Percentiles rank a stretch among this genome's conserved stretches.
These are phyloP conservation scores for Teunomyces atbi DNA, from an alignment of 805 yeast species.

Conservation along the genomic window DNA sequence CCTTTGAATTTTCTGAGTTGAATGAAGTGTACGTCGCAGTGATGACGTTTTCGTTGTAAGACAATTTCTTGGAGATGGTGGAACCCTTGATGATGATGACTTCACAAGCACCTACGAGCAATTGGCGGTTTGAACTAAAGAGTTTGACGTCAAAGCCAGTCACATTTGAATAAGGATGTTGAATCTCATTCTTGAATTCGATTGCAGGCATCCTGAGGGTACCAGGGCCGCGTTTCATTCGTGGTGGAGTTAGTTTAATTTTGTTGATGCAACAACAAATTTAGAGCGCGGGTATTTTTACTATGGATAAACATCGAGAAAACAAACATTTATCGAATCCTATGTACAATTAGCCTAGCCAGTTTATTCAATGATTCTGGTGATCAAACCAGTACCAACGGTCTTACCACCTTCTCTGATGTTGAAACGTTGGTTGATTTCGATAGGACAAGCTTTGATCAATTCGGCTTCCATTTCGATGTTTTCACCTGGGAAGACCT, in stretches of 20 bases:
- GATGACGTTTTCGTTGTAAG: slow-evolving; percentile 50
- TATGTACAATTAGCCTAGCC: slow-evolving; percentile 8
- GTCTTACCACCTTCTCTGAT: slow-evolving; percentile 99
- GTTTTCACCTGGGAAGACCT: slow-evolving; percentile 98
- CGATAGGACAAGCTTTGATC: slow-evolving; percentile 88
- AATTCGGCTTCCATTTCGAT: slow-evolving; percentile 92
- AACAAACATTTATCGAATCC: slow-evolving; percentile 4
- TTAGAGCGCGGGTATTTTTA: background rate
- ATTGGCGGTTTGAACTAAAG: slow-evolving; percentile 28
- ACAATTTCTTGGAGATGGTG: slow-evolving; percentile 46
- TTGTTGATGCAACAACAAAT: too few relatives aligned
- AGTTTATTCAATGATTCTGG: slow-evolving; percentile 74
- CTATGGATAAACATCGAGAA: background rate
- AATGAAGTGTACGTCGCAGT: slow-evolving; percentile 64
- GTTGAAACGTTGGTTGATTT: slow-evolving; percentile 97
- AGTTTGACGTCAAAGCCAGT: slow-evolving; percentile 16
- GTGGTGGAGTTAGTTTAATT: too few relatives aligned
- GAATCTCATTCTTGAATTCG: slow-evolving; percentile 26
- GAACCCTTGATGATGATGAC: slow-evolving; percentile 53
- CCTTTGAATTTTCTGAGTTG: slow-evolving; percentile 14
- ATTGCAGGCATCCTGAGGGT: slow-evolving; percentile 30
- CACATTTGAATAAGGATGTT: slow-evolving; percentile 18
- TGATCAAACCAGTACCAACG: slow-evolving; percentile 97
- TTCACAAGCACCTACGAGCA: slow-evolving; percentile 34
- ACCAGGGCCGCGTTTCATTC: slow-evolving; percentile 4